Conservation (phyloP, 139 green algal genomes). For the Asterochloris sp. region DNA sequence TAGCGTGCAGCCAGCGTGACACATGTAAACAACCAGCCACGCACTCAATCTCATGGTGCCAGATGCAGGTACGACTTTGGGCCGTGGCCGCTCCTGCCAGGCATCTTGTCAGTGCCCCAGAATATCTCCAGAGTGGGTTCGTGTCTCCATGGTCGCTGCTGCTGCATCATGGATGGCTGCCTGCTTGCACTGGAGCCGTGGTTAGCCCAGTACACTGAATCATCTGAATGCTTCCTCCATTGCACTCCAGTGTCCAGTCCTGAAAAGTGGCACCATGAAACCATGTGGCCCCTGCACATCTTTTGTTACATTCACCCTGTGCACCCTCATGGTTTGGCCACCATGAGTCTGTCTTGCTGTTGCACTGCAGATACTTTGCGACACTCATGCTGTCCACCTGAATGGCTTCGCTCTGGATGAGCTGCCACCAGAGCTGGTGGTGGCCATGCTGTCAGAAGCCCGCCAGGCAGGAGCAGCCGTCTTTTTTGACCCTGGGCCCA, state of each 20-base stretch:
- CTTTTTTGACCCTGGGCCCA: slow-evolving; percentile 90
- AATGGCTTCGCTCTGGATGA: slow-evolving; percentile 97
- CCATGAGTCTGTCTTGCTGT: too few species aligned
- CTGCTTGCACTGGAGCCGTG: too few species aligned
- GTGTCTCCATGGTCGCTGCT: neutral
- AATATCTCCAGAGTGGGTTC: neutral
- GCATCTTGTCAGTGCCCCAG: slow-evolving; percentile 32
- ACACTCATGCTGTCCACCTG: slow-evolving; percentile 50
- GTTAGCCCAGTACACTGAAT: too few species aligned
- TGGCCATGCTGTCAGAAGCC: slow-evolving; percentile 41
- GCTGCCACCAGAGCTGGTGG: slow-evolving; percentile 63
- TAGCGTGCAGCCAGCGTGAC: too few species aligned
- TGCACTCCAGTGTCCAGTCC: too few species aligned
- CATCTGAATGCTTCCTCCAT: too few species aligned
- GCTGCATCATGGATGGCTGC: too few species aligned
- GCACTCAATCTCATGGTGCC: too few species aligned
- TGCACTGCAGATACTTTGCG: slow-evolving; percentile 28
- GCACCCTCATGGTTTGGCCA: neutral
- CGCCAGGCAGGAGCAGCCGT: slow-evolving; percentile 57
- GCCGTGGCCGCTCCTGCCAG: slow-evolving; percentile 82
- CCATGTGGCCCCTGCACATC: too few species aligned
- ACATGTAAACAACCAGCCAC: too few species aligned
- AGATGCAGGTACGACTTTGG: slow-evolving; percentile 83
- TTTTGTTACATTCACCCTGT: neutral
- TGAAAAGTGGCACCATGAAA: too few species aligned